Base-by-base conservation (phyloP, 2,329 filamentous ascomycete genomes). In the Podosphaera fusca region DNA sequence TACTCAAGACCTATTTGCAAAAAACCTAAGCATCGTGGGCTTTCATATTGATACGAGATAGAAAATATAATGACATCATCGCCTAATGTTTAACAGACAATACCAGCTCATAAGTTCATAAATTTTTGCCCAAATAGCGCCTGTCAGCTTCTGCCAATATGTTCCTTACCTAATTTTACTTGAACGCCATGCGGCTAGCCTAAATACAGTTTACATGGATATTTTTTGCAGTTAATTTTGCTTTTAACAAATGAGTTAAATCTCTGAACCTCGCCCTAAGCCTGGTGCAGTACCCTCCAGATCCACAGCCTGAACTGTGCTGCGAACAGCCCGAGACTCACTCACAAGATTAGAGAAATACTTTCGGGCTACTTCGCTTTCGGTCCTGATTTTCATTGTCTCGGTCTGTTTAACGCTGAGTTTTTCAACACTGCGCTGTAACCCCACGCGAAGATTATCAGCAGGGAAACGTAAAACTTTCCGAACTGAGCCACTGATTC, bases 331-430 rank as follows among this genome's bases (percentile, higher is more conserved):
- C 29, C 72, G 72, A 59, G 76, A 80, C 63, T 81, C 76, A 59
- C 84, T 77, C 56, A 92, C 81, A 21, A 98, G 76, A 65, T 94
- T 92, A 56, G 79, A 74, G 69, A 98, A 98, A 72, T 94, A 96
- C 70, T 90, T 94, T 62, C 80, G 74, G 5, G 92, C 92, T 36
- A 87, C 81, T 67, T 94, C 84, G 66, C 87, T 92, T 71, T 96
- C 90, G 38, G 74, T 75, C 69, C 82, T 82, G 59, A 87, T 77
- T 72, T 92, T 94, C 66, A 79, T 75, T 7, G 87, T 92, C 67
- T 95, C 85, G 63, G 92, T 85, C 63, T 85, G 83, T 67, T 85
- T 84, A 57, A 74, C 72, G 59, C 80, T 82, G 9, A 96, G 79
- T 64, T 92, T 82, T 70, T 96, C 88, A 53, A 95, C 83, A 34